phyloP scores from a whole-genome alignment of 805 yeast species.

The Grigorovia yakushimaensis region DNA sequence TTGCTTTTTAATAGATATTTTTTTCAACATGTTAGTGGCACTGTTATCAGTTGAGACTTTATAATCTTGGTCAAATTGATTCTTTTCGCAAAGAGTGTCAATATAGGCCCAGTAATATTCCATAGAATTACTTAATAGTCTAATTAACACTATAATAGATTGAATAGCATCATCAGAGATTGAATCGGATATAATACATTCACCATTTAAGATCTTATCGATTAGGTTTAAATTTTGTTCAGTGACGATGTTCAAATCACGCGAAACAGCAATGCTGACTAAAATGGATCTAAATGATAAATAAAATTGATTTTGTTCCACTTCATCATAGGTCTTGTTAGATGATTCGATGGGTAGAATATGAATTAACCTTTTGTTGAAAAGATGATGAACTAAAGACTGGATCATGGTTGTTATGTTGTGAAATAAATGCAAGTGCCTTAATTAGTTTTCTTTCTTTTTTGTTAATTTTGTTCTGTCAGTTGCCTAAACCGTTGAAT shows the following conservation, averaged over 20 bases:
- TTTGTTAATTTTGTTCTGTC: too few species aligned
- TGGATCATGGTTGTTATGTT: not conserved
- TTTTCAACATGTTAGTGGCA: not conserved
- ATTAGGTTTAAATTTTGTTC: conserved; percentile 10
- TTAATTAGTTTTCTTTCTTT: too few species aligned
- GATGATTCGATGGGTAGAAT: conserved; percentile 20
- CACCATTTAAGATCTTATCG: conserved; percentile 14
- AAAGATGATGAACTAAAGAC: conserved; percentile 13
- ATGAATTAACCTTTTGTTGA: conserved; percentile 17
- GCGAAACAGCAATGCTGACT: conserved; percentile 17
- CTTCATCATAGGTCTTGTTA: conserved; percentile 14
- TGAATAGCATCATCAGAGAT: conserved; percentile 13
- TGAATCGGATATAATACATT: conserved; percentile 7
- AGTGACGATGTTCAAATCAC: conserved; percentile 13
- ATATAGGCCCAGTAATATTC: conserved; percentile 32
- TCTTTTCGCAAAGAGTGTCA: conserved; percentile 16
- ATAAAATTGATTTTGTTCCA: conserved; percentile 15
- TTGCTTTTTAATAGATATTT: not conserved
- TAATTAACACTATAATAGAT: conserved; percentile 27
- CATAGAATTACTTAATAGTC: conserved; percentile 33
- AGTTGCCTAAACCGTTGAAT: too few species aligned
- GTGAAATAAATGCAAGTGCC: not conserved
- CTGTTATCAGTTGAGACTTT: not conserved
- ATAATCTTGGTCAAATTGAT: not conserved
- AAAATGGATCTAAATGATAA: conserved; percentile 19